These are phyloP conservation scores for Penicillium sp. DNA, from an alignment of 2,329 filamentous ascomycete genomes.

Conservation along the genomic window DNA sequence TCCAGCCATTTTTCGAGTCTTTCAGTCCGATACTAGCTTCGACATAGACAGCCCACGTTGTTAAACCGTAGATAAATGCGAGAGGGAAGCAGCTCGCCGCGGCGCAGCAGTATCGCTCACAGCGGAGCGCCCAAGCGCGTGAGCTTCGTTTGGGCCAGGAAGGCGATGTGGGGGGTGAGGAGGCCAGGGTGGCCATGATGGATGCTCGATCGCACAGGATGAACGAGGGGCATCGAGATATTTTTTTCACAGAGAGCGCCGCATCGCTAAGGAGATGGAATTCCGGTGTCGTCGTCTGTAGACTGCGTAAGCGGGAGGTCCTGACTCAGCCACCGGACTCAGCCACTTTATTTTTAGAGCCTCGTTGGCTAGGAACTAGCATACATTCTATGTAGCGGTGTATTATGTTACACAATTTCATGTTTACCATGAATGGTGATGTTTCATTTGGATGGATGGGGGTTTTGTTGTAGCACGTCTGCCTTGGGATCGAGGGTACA, in stretches of 20 bases:
- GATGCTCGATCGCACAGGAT: constrained; percentile 10
- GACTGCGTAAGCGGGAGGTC: constrained; percentile 9
- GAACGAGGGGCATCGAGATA: constrained; percentile 15
- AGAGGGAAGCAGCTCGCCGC: constrained; percentile 82
- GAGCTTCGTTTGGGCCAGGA: constrained; percentile 43
- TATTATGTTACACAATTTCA: too few relatives aligned
- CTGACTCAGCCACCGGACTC: constrained; percentile 19
- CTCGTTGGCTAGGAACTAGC: not conserved
- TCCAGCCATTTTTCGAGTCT: constrained; percentile 50
- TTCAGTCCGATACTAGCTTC: constrained; percentile 68
- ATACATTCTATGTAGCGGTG: too few relatives aligned
- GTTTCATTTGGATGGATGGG: too few relatives aligned
- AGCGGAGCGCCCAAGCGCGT: constrained; percentile 44
- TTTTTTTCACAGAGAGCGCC: constrained; percentile 1
- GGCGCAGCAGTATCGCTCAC: constrained; percentile 81
- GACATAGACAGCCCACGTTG: constrained; percentile 93
- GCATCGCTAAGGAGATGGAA: constrained; percentile 7
- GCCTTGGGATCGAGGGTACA: too few relatives aligned
- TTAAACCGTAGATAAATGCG: constrained; percentile 80
- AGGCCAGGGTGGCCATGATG: constrained; percentile 40
- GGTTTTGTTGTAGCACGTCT: too few relatives aligned
- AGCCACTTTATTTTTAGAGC: constrained; percentile 15
- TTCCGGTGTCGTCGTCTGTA: not conserved
- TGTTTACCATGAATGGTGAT: not conserved
- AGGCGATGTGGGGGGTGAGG: constrained; percentile 40